These are phyloP conservation scores for Aspergillus asperescens DNA, from an alignment of 495 filamentous ascomycete genomes.

Conservation along the genomic window DNA sequence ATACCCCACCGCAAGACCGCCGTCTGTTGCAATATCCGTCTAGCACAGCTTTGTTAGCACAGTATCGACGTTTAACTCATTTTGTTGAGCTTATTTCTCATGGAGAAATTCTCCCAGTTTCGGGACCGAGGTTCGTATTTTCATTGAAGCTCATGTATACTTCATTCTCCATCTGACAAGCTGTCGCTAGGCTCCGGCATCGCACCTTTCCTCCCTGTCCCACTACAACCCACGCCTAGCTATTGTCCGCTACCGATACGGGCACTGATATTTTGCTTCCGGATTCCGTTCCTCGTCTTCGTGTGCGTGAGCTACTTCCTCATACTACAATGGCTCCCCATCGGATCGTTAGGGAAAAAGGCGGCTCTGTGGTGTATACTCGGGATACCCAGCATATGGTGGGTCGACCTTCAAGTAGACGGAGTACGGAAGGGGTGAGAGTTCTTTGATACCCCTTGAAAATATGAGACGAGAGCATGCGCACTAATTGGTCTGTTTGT, in stretches of 20 bases:
- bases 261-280: constrained; percentile 69
- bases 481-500: neutral
- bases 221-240: constrained; percentile 47
- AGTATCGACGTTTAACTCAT: neutral
- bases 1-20: too few species aligned
- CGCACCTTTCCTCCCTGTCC: constrained; percentile 85
- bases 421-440: constrained; percentile 82
- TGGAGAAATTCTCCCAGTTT: constrained; percentile 98
- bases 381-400: constrained; percentile 87
- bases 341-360: constrained; percentile 75
- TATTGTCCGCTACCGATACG: constrained; percentile 56
- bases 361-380: constrained; percentile 81
- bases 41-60: neutral
- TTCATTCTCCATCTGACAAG: neutral
- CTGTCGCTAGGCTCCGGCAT: constrained; percentile 77
- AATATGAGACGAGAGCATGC: too few species aligned
- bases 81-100: constrained; percentile 24
- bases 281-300: constrained; percentile 71
- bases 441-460: too few species aligned
- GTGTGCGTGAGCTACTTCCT: constrained; percentile 67
- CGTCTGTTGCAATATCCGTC: too few species aligned
- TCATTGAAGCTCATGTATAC: neutral
- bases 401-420: constrained; percentile 94
- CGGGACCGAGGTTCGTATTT: constrained; percentile 73
- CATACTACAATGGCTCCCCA: constrained; percentile 77